Evolutionary conservation across 1,284 basidiomycete genomes (phyloP), one percentile per base, ranked within the genome.

Genomic region (Cutaneotrichosporon daszewskae): DNA sequence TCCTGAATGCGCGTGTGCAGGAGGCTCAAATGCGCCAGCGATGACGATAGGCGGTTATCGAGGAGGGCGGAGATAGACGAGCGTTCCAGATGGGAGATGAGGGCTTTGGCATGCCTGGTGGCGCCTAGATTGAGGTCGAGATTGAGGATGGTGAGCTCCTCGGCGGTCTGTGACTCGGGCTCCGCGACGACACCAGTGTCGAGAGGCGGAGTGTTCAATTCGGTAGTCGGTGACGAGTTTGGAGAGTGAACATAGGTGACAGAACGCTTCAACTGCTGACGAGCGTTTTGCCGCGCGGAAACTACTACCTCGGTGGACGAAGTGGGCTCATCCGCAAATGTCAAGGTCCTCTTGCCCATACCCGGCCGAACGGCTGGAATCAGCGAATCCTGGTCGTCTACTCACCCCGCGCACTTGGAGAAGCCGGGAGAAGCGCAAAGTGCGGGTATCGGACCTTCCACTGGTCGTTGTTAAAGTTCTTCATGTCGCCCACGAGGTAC

Each of bases 51-150:
- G 24, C 91, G 82, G 49, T 87, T 87, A 64, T 91, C 88, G 18
- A 98, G 74, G 24, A 98, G 79, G 45, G 88, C 88, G 23, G 92
- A 88, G 54, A 98, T 91, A 7, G 90, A 94, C 0, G 82, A 78
- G 60, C 88, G 88, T 74, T 96, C 91, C 40, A 97, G 81, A 53
- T 91, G 87, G 5, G 85, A 83, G 38, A 96, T 90, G 32, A 97
- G 81, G 9, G 86, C 77, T 3, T 82, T 79, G 16, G 88, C 83
- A 24, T 84, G 79, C 35, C 78, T 75, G 4, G 83, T 78, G 0
- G 84, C 79, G 20, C 91, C 94, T 39, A 97, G 81, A 64, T 90
- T 89, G 62, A 98, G 82, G 72, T 97, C 92, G 34, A 97, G 79
- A 18, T 85, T 84, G 53, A 97, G 81, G 42, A 97, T 82, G 44